These are phyloP conservation scores for Porogramme epimiltina DNA, from an alignment of 1,284 basidiomycete species.

Conservation along the genomic window DNA sequence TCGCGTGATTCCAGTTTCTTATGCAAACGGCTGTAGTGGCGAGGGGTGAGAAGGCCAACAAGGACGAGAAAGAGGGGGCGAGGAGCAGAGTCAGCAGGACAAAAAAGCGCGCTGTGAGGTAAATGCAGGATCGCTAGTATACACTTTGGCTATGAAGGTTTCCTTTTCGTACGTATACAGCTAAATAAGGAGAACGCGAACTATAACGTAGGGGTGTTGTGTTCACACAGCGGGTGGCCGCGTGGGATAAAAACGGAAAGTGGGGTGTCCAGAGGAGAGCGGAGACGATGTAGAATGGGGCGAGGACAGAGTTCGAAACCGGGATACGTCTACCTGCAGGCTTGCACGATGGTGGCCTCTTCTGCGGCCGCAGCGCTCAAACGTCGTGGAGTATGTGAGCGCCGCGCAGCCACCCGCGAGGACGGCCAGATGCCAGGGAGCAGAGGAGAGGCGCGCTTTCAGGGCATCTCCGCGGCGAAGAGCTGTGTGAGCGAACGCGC, in stretches of 20 bases:
- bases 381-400: too few relatives aligned
- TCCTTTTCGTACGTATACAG: background rate
- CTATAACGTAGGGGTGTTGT: slow-evolving; percentile 3
- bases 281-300: background rate
- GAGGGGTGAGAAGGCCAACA: too few relatives aligned
- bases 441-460: too few relatives aligned
- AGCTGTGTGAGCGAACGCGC: slow-evolving; percentile 11
- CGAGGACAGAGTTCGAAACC: background rate
- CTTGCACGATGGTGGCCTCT: too few relatives aligned
- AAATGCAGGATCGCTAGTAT: background rate
- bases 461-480: slow-evolving; percentile 28
- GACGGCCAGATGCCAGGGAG: too few relatives aligned
- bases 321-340: too few relatives aligned
- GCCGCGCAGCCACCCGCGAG: too few relatives aligned
- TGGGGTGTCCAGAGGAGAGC: background rate
- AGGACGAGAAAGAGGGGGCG: too few relatives aligned
- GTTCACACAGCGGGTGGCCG: slow-evolving; percentile 6
- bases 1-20: too few relatives aligned
- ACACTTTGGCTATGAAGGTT: background rate
- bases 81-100: background rate
- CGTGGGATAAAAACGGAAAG: slow-evolving; percentile 9
- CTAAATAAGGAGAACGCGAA: slow-evolving; percentile 9
- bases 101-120: background rate
- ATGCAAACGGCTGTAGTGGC: too few relatives aligned
- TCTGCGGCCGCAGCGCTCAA: too few relatives aligned